Evolutionary conservation across 2,329 filamentous ascomycete genomes (phyloP).

Genomic region (Trichophyton simii): DNA sequence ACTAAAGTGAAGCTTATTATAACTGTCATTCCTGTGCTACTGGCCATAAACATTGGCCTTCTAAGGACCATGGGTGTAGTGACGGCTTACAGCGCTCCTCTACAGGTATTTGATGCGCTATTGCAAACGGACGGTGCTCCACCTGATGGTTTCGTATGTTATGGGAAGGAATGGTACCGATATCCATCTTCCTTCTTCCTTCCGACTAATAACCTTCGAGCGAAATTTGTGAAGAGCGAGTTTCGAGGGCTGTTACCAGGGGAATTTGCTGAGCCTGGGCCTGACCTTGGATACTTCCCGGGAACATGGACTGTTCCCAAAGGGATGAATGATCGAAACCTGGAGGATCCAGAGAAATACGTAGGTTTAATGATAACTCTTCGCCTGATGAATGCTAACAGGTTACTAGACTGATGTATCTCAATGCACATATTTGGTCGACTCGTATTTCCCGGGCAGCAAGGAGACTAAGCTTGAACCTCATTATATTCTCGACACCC

Average conservation of each 20-base stretch:
- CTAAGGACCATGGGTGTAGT: constrained; percentile 65
- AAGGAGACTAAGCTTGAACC: constrained; percentile 58
- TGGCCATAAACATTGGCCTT: constrained; percentile 53
- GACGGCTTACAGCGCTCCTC: constrained; percentile 70
- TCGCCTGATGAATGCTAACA: constrained; percentile 10
- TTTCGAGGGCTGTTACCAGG: constrained; percentile 83
- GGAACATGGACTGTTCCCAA: constrained; percentile 72
- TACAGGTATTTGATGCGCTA: constrained; percentile 46
- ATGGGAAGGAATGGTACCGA: constrained; percentile 96
- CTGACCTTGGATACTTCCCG: constrained; percentile 58
- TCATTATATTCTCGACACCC: constrained; percentile 59
- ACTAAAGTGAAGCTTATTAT: constrained; percentile 57
- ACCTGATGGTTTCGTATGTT: constrained; percentile 61
- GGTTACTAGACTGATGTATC: constrained; percentile 50
- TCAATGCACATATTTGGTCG: constrained; percentile 71
- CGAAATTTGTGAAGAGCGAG: constrained; percentile 82
- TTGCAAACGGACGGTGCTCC: constrained; percentile 41
- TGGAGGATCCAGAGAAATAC: constrained; percentile 80
- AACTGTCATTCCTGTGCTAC: constrained; percentile 48
- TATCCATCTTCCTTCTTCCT: constrained; percentile 90
- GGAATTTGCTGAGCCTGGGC: constrained; percentile 66
- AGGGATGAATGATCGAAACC: constrained; percentile 86
- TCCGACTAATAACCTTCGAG: constrained; percentile 64
- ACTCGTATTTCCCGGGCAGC: constrained; percentile 61
- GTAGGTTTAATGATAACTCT: constrained; percentile 26